Conservation (phyloP, 495 filamentous ascomycete genomes). For the Penicillium bialowiezense region DNA sequence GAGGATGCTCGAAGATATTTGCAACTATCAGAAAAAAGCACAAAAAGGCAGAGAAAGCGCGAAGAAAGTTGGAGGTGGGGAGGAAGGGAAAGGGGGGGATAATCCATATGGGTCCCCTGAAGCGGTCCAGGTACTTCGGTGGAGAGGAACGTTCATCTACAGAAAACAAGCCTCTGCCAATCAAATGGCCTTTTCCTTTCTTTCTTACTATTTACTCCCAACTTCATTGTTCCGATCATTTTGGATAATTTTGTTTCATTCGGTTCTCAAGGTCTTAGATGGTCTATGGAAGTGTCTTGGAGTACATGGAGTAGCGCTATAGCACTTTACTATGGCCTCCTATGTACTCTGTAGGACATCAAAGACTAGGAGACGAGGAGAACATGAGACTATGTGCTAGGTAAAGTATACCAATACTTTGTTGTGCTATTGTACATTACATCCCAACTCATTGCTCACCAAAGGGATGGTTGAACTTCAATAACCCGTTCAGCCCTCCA, state of each 20-base stretch:
- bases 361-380: too few species aligned
- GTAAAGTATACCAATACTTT: too few species aligned
- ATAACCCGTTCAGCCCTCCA: conserved; percentile 84
- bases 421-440: background rate
- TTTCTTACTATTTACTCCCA: too few species aligned
- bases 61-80: conserved; percentile 1
- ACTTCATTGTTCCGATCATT: too few species aligned
- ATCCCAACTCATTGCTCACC: conserved; percentile 56
- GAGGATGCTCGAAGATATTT: conserved; percentile 20
- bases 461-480: conserved; percentile 99
- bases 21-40: conserved; percentile 4
- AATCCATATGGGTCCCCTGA: conserved; percentile 1
- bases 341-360: too few species aligned
- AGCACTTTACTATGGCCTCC: too few species aligned
- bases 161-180: conserved; percentile 26
- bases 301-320: too few species aligned
- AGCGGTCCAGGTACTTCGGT: conserved; percentile 1
- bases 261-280: too few species aligned
- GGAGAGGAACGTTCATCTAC: conserved; percentile 22
- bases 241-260: too few species aligned
- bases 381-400: too few species aligned
- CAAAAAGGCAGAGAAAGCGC: conserved; percentile 10
- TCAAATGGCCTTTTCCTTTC: conserved; percentile 1
- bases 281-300: too few species aligned
- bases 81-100: conserved; percentile 6